Evolutionary conservation across 2,329 filamentous ascomycete genomes (phyloP).

Genomic region (Cryphonectria carpinicola): DNA sequence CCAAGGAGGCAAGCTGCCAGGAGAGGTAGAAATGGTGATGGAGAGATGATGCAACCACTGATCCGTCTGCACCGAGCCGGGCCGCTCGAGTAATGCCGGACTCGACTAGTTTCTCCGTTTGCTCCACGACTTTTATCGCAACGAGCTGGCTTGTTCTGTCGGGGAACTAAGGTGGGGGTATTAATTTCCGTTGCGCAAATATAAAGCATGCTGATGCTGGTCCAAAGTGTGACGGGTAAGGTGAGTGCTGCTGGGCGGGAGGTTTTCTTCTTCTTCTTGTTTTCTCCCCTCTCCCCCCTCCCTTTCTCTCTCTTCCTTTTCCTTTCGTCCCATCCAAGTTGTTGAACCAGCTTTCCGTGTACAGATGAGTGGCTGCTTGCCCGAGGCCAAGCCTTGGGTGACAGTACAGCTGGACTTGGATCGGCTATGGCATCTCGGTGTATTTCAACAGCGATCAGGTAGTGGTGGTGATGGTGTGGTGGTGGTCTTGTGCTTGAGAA

Average conservation of each 20-base stretch:
- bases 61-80: conserved; percentile 18
- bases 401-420: not conserved
- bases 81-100: conserved; percentile 17
- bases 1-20: conserved; percentile 1
- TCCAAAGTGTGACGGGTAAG: not conserved
- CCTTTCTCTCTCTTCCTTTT: not conserved
- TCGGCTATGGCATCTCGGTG: not conserved
- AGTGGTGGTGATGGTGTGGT: not conserved
- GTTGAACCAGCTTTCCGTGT: not conserved
- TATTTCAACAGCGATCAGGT: not conserved
- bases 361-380: not conserved
- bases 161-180: conserved; percentile 5
- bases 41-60: conserved; percentile 19
- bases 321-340: not conserved
- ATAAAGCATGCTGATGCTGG: not conserved
- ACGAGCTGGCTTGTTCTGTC: conserved; percentile 1
- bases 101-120: conserved; percentile 14
- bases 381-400: not conserved
- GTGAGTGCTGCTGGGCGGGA: not conserved
- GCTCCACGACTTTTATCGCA: conserved; percentile 7
- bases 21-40: conserved; percentile 3
- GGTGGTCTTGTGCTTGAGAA: not conserved
- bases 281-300: not conserved
- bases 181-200: not conserved
- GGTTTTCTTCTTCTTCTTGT: not conserved